Evolutionary conservation across 106 monocot species (phyloP).

Genomic region (Platanthera guangdongensis): DNA sequence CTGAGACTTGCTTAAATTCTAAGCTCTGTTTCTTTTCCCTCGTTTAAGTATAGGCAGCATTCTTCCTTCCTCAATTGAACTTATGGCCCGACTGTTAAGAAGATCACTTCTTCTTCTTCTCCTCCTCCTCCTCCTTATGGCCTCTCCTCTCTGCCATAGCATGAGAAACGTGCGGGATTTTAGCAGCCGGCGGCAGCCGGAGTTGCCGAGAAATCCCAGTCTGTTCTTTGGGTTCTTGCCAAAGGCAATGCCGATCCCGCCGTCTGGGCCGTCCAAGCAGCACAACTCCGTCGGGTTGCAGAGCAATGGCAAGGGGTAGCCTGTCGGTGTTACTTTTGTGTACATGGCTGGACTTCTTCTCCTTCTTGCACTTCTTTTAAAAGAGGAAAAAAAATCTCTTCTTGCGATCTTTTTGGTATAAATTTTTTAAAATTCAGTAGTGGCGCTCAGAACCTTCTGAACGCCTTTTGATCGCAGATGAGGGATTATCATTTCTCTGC

Average conservation of each 20-base stretch:
- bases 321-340: neutral
- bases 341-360: neutral
- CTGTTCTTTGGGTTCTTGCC: slow-evolving; percentile 15
- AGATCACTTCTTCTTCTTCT: neutral
- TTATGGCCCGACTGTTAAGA: slow-evolving; percentile 3
- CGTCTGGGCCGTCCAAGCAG: slow-evolving; percentile 19
- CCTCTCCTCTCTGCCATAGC: slow-evolving; percentile 5
- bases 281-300: slow-evolving; percentile 14
- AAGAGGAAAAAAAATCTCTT: neutral
- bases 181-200: neutral
- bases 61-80: neutral
- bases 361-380: neutral
- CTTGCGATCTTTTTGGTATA: neutral
- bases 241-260: slow-evolving; percentile 18
- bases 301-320: neutral
- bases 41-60: neutral
- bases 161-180: slow-evolving; percentile 7
- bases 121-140: neutral
- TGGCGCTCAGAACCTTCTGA: neutral
- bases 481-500: neutral
- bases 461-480: neutral
- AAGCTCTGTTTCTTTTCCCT: neutral
- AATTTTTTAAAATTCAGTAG: neutral
- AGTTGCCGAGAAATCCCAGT: neutral
- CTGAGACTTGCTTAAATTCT: neutral